phyloP scores from a whole-genome alignment of 1,284 basidiomycete genomes.

The Leccinum insolens region DNA sequence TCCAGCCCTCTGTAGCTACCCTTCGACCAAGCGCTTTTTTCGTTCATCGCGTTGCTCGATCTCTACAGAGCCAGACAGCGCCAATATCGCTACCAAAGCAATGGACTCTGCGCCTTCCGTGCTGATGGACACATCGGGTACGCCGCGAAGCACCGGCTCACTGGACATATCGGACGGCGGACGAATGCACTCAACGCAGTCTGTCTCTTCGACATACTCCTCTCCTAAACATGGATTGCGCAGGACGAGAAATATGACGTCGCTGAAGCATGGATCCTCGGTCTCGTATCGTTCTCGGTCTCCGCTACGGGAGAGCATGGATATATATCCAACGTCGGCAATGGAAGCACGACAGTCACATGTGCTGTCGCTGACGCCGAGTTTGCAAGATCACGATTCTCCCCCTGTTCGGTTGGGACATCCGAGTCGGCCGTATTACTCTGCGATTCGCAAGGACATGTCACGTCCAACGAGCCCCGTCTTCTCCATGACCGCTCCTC shows the following conservation, averaged over 20 bases:
- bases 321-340: conserved; percentile 19
- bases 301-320: conserved; percentile 26
- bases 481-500: conserved; percentile 26
- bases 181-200: conserved; percentile 25
- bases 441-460: conserved; percentile 63
- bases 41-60: conserved; percentile 18
- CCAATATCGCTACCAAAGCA: conserved; percentile 9
- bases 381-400: conserved; percentile 24
- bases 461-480: conserved; percentile 42
- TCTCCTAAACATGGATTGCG: conserved; percentile 39
- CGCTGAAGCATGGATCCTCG: conserved; percentile 42
- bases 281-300: conserved; percentile 40
- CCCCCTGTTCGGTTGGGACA: conserved; percentile 49
- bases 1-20: conserved; percentile 25
- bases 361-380: conserved; percentile 20
- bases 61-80: conserved; percentile 3
- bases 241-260: conserved; percentile 40
- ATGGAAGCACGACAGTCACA: conserved; percentile 24
- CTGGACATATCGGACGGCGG: conserved; percentile 18
- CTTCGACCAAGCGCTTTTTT: conserved; percentile 13
- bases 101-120: conserved; percentile 26
- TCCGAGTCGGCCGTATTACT: conserved; percentile 61
- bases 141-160: conserved; percentile 25
- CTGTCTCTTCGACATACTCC: conserved; percentile 27
- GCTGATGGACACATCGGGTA: conserved; percentile 24